Evolutionary conservation across 306 rosid genomes (phyloP), one percentile per base, ranked within the genome.

Genomic region (Quercus robur): DNA sequence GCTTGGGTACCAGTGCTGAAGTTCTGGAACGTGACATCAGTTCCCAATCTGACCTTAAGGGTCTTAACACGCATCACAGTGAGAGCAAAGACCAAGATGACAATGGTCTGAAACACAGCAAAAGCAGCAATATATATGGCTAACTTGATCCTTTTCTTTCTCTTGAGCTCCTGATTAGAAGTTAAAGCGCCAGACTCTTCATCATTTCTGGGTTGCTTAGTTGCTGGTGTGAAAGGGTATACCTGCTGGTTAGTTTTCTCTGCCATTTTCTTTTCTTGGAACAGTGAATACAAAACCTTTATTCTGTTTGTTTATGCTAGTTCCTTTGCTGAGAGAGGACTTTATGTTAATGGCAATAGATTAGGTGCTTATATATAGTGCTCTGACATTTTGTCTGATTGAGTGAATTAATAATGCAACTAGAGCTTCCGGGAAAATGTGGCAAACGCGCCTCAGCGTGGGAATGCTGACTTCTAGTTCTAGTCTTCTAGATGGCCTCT

Each of bases 61-160:
- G 52, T 31, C 59, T 4, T 56, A 5, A 28, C 81, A 56, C 72
- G 46, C 76, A 70, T 57, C 70, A 70, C 33, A 8, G 76, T 70
- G 61, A 78, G 44, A 14, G 3, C 70, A 4, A 70, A 56, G 23
- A 70, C 49, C 3, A 49, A 21, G 11, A 78, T 11, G 31, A 56
- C 75, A 25, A 70, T 9, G 51, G 70, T 28, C 11, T 70, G 70
- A 78, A 78, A 41, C 62, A 70, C 59, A 0, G 59, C 13, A 58
- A 41, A 57, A 12, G 30, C 21, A 4, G 31, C 76, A 13, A 78
- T 57, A 46, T 25, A 70, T 28, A 56, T 70, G 61, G 13, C 59
- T 68, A 28, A 23, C n/a, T 78, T 78, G 28, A 70, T 70, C 67
- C 58, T 70, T 69, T 78, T 78, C 52, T 57, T 68, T 30, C 76